phyloP scores from a whole-genome alignment of 2,329 filamentous ascomycete genomes.

The Zasmidium angulare region DNA sequence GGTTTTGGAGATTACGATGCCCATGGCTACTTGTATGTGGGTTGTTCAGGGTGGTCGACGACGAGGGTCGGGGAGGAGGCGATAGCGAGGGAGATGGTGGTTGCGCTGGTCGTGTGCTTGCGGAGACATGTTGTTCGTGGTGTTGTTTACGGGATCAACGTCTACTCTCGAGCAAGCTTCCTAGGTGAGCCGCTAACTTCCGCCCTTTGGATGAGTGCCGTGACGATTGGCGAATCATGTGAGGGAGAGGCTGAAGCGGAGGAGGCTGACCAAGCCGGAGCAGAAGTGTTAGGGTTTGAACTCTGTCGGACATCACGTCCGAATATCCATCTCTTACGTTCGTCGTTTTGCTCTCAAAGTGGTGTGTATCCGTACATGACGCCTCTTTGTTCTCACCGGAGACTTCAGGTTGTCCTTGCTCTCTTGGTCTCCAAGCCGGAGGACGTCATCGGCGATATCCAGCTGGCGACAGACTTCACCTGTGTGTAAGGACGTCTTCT shows the following conservation, averaged over 20 bases:
- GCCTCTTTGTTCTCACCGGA: no score
- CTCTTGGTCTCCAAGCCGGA: no score
- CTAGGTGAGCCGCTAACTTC: neutral
- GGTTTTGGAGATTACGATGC: constrained; percentile 32
- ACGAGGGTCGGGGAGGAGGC: neutral
- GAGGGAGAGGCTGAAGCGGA: neutral
- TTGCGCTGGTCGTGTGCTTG: neutral
- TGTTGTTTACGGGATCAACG: constrained; percentile 2
- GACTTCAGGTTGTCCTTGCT: no score
- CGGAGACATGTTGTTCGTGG: neutral
- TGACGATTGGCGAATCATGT: neutral
- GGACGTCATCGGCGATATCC: no score
- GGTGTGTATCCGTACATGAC: no score
- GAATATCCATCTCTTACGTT: no score
- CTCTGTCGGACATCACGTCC: neutral
- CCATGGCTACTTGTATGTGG: constrained; percentile 24
- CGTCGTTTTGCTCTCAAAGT: no score
- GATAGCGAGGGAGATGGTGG: neutral
- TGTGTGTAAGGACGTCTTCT: no score
- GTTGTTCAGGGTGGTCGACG: neutral
- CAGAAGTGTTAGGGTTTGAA: neutral
- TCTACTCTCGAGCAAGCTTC: neutral
- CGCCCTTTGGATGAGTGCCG: neutral
- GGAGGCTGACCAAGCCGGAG: neutral
- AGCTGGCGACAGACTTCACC: no score